Percentiles rank a stretch among this genome's conserved stretches.
Evolutionary conservation across 371 early-diverging fungal species (phyloP).

Genomic region (Catenaria anguillulae): DNA sequence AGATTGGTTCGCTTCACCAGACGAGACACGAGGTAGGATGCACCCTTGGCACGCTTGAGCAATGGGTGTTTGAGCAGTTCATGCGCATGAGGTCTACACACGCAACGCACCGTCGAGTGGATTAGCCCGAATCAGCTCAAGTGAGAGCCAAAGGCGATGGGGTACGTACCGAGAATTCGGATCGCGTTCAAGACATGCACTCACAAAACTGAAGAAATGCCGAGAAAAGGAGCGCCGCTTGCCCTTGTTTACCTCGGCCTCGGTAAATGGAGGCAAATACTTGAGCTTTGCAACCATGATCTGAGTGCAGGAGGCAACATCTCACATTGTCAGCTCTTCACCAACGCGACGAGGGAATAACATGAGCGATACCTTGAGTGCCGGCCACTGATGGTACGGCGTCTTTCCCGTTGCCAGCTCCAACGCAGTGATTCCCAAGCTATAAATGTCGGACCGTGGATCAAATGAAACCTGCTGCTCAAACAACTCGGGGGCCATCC

Average conservation of each 20-base stretch:
- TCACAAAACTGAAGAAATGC: constrained; percentile 25
- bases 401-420: constrained; percentile 34
- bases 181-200: constrained; percentile 17
- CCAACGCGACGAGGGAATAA: constrained; percentile 25
- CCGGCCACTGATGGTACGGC: constrained; percentile 37
- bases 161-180: constrained; percentile 10
- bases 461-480: constrained; percentile 24
- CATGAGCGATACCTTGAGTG: constrained; percentile 27
- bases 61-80: constrained; percentile 27
- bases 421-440: constrained; percentile 33
- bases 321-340: neutral
- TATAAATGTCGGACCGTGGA: constrained; percentile 34
- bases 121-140: constrained; percentile 4
- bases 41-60: constrained; percentile 21
- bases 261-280: neutral
- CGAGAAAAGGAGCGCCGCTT: constrained; percentile 5
- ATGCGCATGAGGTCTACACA: constrained; percentile 26
- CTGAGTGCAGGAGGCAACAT: neutral
- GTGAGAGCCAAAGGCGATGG: no score
- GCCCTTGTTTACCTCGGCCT: neutral
- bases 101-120: neutral
- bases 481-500: constrained; percentile 42
- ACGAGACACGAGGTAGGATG: constrained; percentile 16
- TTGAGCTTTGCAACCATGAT: constrained; percentile 10
- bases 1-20: neutral